Conservation (phyloP, 805 yeast genomes). For the Wickerhamiella azyma region DNA sequence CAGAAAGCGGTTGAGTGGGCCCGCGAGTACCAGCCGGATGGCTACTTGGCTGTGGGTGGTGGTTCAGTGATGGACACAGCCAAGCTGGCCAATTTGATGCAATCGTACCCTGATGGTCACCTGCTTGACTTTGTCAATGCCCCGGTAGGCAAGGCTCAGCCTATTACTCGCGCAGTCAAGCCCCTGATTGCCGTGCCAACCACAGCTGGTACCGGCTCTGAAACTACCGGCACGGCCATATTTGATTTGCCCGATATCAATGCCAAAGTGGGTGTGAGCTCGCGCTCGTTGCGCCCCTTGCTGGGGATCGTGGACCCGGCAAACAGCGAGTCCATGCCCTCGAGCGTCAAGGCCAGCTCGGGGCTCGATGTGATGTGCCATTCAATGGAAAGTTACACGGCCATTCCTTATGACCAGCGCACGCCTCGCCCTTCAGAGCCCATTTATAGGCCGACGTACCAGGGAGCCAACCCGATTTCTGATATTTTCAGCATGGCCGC, state of each 20-base stretch:
- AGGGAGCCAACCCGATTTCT: conserved; percentile 34
- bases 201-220: conserved; percentile 36
- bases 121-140: conserved; percentile 33
- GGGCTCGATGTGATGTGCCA: conserved; percentile 35
- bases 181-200: conserved; percentile 34
- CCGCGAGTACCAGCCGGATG: conserved; percentile 25
- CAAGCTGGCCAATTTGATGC: conserved; percentile 31
- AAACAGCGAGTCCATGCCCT: conserved; percentile 30
- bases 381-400: conserved; percentile 34
- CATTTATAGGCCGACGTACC: conserved; percentile 29
- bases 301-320: conserved; percentile 34
- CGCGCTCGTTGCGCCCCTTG: conserved; percentile 30
- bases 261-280: conserved; percentile 33
- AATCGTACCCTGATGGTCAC: conserved; percentile 29
- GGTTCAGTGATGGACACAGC: conserved; percentile 37
- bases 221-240: conserved; percentile 35
- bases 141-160: conserved; percentile 29
- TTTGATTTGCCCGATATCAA: conserved; percentile 29
- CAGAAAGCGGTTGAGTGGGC: conserved; percentile 28
- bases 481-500: conserved; percentile 33
- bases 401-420: conserved; percentile 30
- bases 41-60: conserved; percentile 34
- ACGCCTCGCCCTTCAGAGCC: conserved; percentile 29
- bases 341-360: conserved; percentile 30
- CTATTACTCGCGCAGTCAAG: conserved; percentile 24